Conservation (phyloP, 176 grass and related monocot species). For the Oryza brachyantha region DNA sequence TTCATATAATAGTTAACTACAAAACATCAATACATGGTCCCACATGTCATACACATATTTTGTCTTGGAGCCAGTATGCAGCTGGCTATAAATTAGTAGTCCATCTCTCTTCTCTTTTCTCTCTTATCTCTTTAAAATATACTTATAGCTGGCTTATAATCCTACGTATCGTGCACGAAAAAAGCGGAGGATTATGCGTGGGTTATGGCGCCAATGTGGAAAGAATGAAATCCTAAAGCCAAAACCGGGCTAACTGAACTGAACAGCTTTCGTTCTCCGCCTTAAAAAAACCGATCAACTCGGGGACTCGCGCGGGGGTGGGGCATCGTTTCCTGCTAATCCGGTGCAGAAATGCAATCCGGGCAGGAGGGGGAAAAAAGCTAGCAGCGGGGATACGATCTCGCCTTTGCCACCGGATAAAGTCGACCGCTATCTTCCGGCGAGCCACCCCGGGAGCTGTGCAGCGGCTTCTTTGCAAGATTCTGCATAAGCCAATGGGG, state of each 20-base stretch:
- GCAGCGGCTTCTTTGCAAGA: slow-evolving; percentile 33
- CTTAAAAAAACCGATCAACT: slow-evolving; percentile 22
- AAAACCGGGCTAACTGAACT: background rate
- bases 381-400: background rate
- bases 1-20: too few relatives aligned
- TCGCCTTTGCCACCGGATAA: slow-evolving; percentile 16
- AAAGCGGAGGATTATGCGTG: background rate
- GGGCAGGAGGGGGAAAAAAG: slow-evolving; percentile 2
- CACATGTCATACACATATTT: too few relatives aligned
- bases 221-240: slow-evolving; percentile 36
- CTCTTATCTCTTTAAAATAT: too few relatives aligned
- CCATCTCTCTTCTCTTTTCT: too few relatives aligned
- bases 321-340: slow-evolving; percentile 2
- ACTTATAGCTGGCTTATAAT: too few relatives aligned
- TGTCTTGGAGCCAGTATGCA: too few relatives aligned
- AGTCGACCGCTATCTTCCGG: slow-evolving; percentile 17
- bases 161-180: background rate
- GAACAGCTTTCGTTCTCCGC: background rate
- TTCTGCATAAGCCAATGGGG: slow-evolving; percentile 32
- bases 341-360: slow-evolving; percentile 27
- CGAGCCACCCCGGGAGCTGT: slow-evolving; percentile 20
- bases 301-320: background rate
- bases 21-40: too few relatives aligned
- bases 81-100: too few relatives aligned
- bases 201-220: background rate